A percentile compares a stretch with the other conserved stretches of the same genome.
phyloP scores from a whole-genome alignment of 306 rosid species.

The Ziziphus jujuba region DNA sequence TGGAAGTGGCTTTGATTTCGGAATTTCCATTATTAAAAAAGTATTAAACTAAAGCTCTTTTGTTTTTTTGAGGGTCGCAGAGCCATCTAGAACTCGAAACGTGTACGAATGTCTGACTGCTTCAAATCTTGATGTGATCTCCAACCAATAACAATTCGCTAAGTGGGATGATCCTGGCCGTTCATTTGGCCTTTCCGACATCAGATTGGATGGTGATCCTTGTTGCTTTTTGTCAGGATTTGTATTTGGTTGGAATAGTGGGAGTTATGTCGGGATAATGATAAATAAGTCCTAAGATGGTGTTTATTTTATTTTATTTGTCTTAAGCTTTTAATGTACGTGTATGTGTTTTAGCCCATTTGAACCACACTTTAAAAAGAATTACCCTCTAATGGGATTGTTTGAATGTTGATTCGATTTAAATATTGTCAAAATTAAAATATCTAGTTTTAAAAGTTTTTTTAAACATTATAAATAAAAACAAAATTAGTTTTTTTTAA shows the following conservation, averaged over 20 bases:
- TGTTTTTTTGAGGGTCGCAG: background rate
- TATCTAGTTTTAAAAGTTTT: too few species aligned
- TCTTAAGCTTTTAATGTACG: too few species aligned
- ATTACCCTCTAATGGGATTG: too few species aligned
- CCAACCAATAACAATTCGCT: slow-evolving; percentile 13
- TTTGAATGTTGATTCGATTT: too few species aligned
- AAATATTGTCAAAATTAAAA: too few species aligned
- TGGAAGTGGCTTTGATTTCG: slow-evolving; percentile 13
- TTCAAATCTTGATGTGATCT: slow-evolving; percentile 34
- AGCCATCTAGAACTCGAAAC: slow-evolving; percentile 30
- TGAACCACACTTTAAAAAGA: too few species aligned
- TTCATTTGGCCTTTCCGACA: slow-evolving; percentile 51
- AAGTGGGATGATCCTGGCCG: slow-evolving; percentile 43
- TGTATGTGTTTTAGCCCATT: too few species aligned
- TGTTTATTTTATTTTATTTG: too few species aligned
- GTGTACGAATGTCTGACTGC: slow-evolving; percentile 51
- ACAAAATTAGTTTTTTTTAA: too few species aligned
- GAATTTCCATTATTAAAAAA: slow-evolving; percentile 6
- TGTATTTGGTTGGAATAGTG: slow-evolving; percentile 18
- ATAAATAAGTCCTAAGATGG: too few species aligned
- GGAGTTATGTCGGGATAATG: too few species aligned
- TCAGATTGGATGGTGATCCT: slow-evolving; percentile 25
- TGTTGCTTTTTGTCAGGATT: background rate
- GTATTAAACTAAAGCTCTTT: background rate
- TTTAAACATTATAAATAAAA: too few species aligned